Base-by-base conservation (phyloP, 2,329 filamentous ascomycete species). In the Pestalotiopsis sp. region DNA sequence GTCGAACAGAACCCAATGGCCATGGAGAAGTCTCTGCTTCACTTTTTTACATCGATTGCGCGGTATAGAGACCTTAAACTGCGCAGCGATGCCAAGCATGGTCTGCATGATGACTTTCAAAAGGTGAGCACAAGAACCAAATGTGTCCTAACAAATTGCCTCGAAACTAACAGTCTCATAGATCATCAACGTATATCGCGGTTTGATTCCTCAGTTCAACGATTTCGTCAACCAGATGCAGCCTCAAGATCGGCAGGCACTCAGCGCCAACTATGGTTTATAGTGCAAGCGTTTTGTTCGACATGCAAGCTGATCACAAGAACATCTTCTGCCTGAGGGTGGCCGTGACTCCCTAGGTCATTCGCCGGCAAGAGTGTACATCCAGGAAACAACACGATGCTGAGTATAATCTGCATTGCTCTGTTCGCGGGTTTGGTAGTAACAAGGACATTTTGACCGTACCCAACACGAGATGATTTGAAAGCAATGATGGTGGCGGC, bases 1-100 rank as follows among this genome's bases (percentile, higher is more conserved):
- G 92, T 98, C 3, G 88, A 92, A 70, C 89, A 90, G 76, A 98
- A 98, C 76, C 96, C 96, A 0, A 89, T 94, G 77, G 94, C 94
- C 2, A 95, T 99, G 89, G 96, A 98, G 81, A 91, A 91, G 73
- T 92, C 91, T 69, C 85, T 99, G 56, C 85, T 92, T 45, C 89
- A 92, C 68, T 97, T 96, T 81, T 97, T 99, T 79, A 87, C 86
- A 65, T 87, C 93, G 68, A 97, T 98, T 82, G 93, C 95, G 17
- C 86, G 88, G 70, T 97, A 94, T 79, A 89, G 89, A 69, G 88
- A 91, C 72, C 87, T 91, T 70, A 85, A 86, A 70, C 83, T 89
- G 67, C 85, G 86, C 69, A 89, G 84, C 69, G 87, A 89, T 27
- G 80, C 89, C 71, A 91, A 90, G 77, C 86, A 89, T 72, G 89